A percentile compares a stretch with the other conserved stretches of the same genome.
phyloP scores from a whole-genome alignment of 345 rosid species.

The Hibiscus trionum region DNA sequence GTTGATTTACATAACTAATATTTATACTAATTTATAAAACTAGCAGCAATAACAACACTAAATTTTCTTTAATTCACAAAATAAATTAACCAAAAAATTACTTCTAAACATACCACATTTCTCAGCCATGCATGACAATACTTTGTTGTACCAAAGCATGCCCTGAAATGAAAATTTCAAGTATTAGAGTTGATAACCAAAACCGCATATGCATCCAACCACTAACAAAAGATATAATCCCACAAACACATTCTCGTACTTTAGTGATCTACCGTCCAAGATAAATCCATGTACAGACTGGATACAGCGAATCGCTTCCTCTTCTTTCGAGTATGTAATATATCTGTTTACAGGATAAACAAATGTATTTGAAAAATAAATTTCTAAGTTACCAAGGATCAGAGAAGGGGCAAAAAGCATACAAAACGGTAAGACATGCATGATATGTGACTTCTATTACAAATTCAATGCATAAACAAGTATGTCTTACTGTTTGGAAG shows the following conservation, averaged over 20 bases:
- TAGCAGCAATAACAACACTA: neutral
- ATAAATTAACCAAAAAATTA: conserved; percentile 4
- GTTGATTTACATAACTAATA: no score
- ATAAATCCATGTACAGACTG: conserved; percentile 82
- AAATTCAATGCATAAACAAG: neutral
- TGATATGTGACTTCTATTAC: neutral
- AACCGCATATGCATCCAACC: neutral
- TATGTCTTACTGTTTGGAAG: neutral
- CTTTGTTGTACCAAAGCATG: conserved; percentile 90
- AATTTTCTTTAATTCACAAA: neutral
- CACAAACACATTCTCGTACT: conserved; percentile 28
- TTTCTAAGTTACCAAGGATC: neutral
- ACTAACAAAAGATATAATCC: neutral
- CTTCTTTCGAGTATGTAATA: conserved; percentile 74
- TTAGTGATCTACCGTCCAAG: conserved; percentile 71
- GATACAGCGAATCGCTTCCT: conserved; percentile 87
- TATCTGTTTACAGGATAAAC: conserved; percentile 35
- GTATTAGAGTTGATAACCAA: conserved; percentile 1
- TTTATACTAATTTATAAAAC: no score
- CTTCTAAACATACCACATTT: conserved; percentile 53
- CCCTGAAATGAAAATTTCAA: conserved; percentile 39
- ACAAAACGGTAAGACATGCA: neutral
- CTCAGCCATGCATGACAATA: conserved; percentile 98
- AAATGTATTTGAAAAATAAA: neutral
- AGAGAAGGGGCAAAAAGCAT: neutral